Evolutionary conservation across 2,329 filamentous ascomycete genomes (phyloP).

Genomic region (Beauveria sp.): DNA sequence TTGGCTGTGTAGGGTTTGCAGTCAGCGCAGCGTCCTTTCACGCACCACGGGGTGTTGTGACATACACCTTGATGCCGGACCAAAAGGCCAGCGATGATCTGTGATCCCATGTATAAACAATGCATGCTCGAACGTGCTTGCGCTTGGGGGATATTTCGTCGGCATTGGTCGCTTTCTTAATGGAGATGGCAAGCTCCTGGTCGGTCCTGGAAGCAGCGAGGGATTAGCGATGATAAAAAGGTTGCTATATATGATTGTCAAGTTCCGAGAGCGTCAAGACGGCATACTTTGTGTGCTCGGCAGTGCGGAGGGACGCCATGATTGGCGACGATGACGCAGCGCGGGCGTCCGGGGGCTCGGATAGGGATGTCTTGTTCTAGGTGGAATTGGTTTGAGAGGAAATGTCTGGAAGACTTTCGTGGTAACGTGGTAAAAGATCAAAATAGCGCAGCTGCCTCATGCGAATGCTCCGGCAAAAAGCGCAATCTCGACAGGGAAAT

Average conservation of each 20-base stretch:
- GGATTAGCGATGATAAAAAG: neutral
- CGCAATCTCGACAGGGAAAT: neutral
- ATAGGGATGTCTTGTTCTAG: constrained; percentile 5
- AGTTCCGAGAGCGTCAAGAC: neutral
- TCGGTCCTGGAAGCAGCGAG: constrained; percentile 46
- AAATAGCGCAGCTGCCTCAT: neutral
- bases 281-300: constrained; percentile 12
- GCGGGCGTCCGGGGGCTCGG: constrained; percentile 7
- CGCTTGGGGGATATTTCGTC: constrained; percentile 63
- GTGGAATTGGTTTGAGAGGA: neutral
- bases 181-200: constrained; percentile 61
- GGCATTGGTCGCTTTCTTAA: constrained; percentile 60
- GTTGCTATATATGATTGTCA: no score
- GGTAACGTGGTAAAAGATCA: neutral
- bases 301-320: constrained; percentile 11
- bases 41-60: constrained; percentile 19
- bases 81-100: constrained; percentile 93
- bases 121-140: constrained; percentile 96
- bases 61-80: constrained; percentile 96
- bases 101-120: constrained; percentile 99
- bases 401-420: neutral
- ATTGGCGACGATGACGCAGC: constrained; percentile 4
- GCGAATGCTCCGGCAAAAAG: neutral
- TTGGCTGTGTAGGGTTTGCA: constrained; percentile 50
- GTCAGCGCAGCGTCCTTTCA: neutral